Percentiles rank a stretch among this genome's conserved stretches.
These are phyloP conservation scores for Diophrys sp. DNA, from an alignment of 73 alveolate species.

Conservation along the genomic window DNA sequence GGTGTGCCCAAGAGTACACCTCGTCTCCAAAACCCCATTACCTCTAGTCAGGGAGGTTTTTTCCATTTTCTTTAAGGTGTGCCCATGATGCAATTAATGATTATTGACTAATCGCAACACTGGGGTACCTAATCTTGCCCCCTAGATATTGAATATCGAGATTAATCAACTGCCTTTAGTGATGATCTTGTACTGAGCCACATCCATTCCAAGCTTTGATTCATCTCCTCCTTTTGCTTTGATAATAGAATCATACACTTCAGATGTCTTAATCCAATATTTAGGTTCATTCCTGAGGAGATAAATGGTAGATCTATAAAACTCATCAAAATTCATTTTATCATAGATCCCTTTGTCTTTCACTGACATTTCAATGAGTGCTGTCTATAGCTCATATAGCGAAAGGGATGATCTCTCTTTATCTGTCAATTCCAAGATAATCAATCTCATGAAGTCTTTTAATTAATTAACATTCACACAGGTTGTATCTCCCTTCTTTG, in stretches of 20 bases:
- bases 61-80: no score
- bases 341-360: conserved; percentile 11
- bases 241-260: conserved; percentile 9
- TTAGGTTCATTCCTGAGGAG: conserved; percentile 27
- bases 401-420: conserved; percentile 43
- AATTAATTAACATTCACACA: conserved; percentile 30
- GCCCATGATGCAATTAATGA: no score
- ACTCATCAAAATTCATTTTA: conserved; percentile 29
- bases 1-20: no score
- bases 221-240: no score
- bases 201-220: no score
- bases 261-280: conserved; percentile 49
- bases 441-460: conserved; percentile 38
- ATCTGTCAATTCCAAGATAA: conserved; percentile 23
- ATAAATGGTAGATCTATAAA: conserved; percentile 15
- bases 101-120: no score
- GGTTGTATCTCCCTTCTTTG: conserved; percentile 41
- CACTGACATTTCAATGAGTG: conserved; percentile 26
- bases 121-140: no score
- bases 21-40: no score
- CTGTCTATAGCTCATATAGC: conserved; percentile 44
- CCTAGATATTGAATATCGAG: no score
- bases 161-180: no score
- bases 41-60: no score
- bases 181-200: no score